Evolutionary conservation across 192 early-diverging fungal genomes (phyloP).

Genomic region (Coemansia sp.): DNA sequence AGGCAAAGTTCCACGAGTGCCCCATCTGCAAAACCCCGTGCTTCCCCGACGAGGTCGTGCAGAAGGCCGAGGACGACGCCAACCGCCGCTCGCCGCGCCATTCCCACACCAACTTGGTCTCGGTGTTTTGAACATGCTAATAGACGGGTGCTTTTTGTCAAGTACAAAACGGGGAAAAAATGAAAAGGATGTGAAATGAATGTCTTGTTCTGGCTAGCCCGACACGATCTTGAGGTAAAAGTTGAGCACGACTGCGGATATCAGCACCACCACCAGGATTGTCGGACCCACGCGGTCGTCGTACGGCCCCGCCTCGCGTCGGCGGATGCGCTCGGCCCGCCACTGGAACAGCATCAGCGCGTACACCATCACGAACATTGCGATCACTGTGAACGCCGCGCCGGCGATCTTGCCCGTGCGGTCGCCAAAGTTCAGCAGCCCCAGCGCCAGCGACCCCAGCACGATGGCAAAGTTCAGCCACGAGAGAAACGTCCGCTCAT

Average conservation of each 20-base stretch:
- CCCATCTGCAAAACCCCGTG: slow-evolving; percentile 45
- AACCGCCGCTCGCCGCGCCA: background rate
- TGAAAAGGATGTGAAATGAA: background rate
- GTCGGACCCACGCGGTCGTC: slow-evolving; percentile 53
- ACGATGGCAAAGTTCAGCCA: slow-evolving; percentile 84
- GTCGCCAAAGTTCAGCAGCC: slow-evolving; percentile 81
- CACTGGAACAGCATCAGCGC: slow-evolving; percentile 72
- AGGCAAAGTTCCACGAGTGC: slow-evolving; percentile 39
- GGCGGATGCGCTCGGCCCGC: slow-evolving; percentile 65
- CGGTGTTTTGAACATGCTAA: slow-evolving; percentile 35
- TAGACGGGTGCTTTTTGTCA: background rate
- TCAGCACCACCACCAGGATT: slow-evolving; percentile 55
- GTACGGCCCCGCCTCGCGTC: slow-evolving; percentile 65
- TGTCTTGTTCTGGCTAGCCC: background rate
- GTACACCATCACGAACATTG: slow-evolving; percentile 75
- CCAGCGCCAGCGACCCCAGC: slow-evolving; percentile 70
- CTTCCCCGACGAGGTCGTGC: slow-evolving; percentile 16
- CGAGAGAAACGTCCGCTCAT: slow-evolving; percentile 87
- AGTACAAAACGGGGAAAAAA: background rate
- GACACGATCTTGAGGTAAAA: slow-evolving; percentile 48
- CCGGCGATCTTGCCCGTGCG: slow-evolving; percentile 64
- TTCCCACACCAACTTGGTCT: slow-evolving; percentile 3
- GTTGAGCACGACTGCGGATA: slow-evolving; percentile 65
- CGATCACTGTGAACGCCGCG: slow-evolving; percentile 63
- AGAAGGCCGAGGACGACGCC: slow-evolving; percentile 18